Percentiles rank a stretch among this genome's conserved stretches.
Conservation (phyloP, 352 stramenopile species). For the Aphanomyces astaci region DNA sequence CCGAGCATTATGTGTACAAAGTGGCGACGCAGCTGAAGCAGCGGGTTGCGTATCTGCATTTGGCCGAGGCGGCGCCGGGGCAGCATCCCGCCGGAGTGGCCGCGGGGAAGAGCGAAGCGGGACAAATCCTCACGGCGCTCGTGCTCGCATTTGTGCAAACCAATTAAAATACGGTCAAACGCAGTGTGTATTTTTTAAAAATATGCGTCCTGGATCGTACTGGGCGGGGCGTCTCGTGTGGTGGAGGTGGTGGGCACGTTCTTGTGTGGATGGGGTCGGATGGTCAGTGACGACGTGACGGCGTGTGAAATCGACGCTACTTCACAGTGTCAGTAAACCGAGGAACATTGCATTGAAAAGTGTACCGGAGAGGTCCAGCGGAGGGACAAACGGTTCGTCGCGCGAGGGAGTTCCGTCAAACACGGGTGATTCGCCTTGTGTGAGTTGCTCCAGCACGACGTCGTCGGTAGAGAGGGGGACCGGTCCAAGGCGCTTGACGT, state of each 20-base stretch:
- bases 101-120: conserved; percentile 22
- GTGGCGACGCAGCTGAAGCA: not conserved
- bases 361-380: conserved; percentile 15
- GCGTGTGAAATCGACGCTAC: conserved; percentile 18
- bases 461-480: conserved; percentile 7
- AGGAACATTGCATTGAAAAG: too few species aligned
- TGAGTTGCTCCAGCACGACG: conserved; percentile 5
- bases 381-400: not conserved
- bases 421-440: conserved; percentile 13
- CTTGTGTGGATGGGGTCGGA: not conserved
- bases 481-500: conserved; percentile 1
- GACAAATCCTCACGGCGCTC: conserved; percentile 22
- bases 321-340: too few species aligned
- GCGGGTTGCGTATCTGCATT: conserved; percentile 17
- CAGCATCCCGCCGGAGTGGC: conserved; percentile 17
- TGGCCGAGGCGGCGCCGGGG: conserved; percentile 14
- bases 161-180: not conserved
- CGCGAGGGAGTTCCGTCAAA: not conserved
- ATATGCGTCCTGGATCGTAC: conserved; percentile 16
- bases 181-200: conserved; percentile 10
- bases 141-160: conserved; percentile 20
- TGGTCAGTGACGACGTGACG: not conserved
- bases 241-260: not conserved
- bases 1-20: conserved; percentile 19
- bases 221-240: not conserved